These are phyloP conservation scores for Cyclotella sp. DNA, from an alignment of 108 stramenopile genomes.

Conservation along the genomic window DNA sequence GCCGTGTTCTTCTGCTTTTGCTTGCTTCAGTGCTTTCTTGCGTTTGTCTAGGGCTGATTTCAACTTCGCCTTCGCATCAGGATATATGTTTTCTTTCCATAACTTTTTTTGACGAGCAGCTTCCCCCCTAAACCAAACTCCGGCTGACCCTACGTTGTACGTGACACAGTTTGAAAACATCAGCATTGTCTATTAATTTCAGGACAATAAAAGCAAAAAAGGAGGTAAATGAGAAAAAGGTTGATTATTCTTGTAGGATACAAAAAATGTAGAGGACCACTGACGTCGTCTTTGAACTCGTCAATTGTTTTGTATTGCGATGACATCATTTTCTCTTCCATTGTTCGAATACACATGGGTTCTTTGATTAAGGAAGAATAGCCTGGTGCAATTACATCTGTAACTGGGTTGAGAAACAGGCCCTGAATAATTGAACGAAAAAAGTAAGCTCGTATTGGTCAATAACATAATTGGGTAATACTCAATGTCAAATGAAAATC, in stretches of 20 bases:
- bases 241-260: not conserved
- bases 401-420: conserved; percentile 87
- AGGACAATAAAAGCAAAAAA: not conserved
- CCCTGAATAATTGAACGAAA: conserved; percentile 40
- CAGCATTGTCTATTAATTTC: conserved; percentile 48
- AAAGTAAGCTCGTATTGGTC: too few relatives aligned
- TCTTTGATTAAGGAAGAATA: conserved; percentile 80
- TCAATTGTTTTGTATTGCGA: conserved; percentile 65
- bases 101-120: conserved; percentile 78
- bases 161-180: conserved; percentile 87
- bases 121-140: conserved; percentile 85
- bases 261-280: not conserved
- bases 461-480: not conserved
- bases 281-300: conserved; percentile 80
- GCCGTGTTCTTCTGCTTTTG: conserved; percentile 30
- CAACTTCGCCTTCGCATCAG: conserved; percentile 65
- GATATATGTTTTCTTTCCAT: conserved; percentile 75
- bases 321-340: conserved; percentile 75
- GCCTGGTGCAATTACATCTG: conserved; percentile 88
- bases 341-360: conserved; percentile 83
- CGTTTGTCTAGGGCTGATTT: conserved; percentile 67
- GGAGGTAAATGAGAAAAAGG: not conserved
- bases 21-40: conserved; percentile 52
- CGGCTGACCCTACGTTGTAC: conserved; percentile 81
- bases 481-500: not conserved